Conservation (phyloP, 495 filamentous ascomycete species). For the Entonaema liquescens region DNA sequence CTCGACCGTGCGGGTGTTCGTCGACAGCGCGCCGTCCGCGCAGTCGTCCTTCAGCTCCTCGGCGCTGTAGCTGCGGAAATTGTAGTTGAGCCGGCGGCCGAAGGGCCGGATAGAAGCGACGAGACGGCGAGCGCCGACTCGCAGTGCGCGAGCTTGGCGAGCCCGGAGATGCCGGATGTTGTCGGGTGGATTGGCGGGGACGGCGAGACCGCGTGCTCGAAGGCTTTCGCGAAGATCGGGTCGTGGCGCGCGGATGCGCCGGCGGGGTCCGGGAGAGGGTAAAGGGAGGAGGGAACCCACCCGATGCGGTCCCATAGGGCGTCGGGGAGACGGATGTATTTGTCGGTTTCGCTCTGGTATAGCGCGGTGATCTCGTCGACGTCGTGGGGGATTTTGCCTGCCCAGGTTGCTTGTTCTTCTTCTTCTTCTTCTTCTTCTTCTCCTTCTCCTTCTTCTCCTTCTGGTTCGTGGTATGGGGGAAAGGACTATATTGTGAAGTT, state of each 20-base stretch:
- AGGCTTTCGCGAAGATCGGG: neutral
- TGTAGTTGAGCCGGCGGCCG: slow-evolving; percentile 24
- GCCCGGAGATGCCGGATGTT: neutral
- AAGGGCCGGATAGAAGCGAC: slow-evolving; percentile 1
- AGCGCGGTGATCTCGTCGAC: neutral
- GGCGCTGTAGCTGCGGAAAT: slow-evolving; percentile 21
- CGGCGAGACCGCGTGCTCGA: neutral
- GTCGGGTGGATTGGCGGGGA: neutral
- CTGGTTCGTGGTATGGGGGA: neutral
- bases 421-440: no score
- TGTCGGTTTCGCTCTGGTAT: slow-evolving; percentile 3
- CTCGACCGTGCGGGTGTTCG: slow-evolving; percentile 47
- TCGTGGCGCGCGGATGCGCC: neutral
- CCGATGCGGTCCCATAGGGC: slow-evolving; percentile 17
- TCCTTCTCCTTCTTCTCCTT: neutral
- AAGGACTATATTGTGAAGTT: neutral
- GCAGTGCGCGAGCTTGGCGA: slow-evolving; percentile 9
- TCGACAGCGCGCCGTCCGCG: neutral
- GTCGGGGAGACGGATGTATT: neutral
- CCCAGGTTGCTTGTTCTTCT: neutral
- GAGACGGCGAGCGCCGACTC: slow-evolving; percentile 14
- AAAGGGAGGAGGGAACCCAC: slow-evolving; percentile 15
- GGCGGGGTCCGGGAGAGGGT: neutral
- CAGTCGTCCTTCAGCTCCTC: neutral
- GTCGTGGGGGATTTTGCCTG: slow-evolving; percentile 17